Percentiles rank a stretch among this genome's conserved stretches.
These are phyloP conservation scores for Eutrema salsugineum DNA, from an alignment of 441 rosid species.

Conservation along the genomic window DNA sequence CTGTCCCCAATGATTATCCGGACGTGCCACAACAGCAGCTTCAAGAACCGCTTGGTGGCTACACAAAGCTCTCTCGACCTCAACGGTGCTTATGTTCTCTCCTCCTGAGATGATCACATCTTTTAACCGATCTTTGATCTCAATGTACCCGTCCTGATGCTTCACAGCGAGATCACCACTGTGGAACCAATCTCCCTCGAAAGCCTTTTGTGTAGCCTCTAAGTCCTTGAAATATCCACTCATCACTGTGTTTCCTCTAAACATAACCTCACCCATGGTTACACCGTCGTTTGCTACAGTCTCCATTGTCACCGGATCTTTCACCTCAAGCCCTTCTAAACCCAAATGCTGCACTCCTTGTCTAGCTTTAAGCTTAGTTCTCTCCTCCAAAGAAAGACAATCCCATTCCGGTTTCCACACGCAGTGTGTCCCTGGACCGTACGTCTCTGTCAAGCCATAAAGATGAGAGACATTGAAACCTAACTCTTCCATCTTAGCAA, in stretches of 20 bases:
- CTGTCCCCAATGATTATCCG: slow-evolving; percentile 77
- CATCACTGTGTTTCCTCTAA: slow-evolving; percentile 73
- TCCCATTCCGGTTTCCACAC: slow-evolving; percentile 75
- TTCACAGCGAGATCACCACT: slow-evolving; percentile 65
- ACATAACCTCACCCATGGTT: slow-evolving; percentile 69
- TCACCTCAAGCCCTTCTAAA: slow-evolving; percentile 52
- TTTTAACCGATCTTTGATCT: slow-evolving; percentile 57
- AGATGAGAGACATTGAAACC: slow-evolving; percentile 55
- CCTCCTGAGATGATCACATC: slow-evolving; percentile 71
- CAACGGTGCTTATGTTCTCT: slow-evolving; percentile 66
- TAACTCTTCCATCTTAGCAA: slow-evolving; percentile 54
- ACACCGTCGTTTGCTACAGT: slow-evolving; percentile 52
- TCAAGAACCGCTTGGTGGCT: slow-evolving; percentile 56
- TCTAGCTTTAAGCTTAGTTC: slow-evolving; percentile 46
- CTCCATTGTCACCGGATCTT: slow-evolving; percentile 52
- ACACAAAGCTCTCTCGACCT: slow-evolving; percentile 55
- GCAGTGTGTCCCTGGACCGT: slow-evolving; percentile 64
- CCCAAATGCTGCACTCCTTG: slow-evolving; percentile 67
- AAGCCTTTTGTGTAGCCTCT: slow-evolving; percentile 54
- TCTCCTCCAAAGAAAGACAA: slow-evolving; percentile 41
- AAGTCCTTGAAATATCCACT: slow-evolving; percentile 55
- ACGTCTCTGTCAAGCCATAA: slow-evolving; percentile 74
- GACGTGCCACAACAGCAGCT: slow-evolving; percentile 67
- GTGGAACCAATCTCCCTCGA: slow-evolving; percentile 60
- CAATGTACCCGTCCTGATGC: slow-evolving; percentile 60